A percentile compares a stretch with the other conserved stretches of the same genome.
These are phyloP conservation scores for Mortierella sp. DNA, from an alignment of 371 early-diverging fungal genomes.

Conservation along the genomic window DNA sequence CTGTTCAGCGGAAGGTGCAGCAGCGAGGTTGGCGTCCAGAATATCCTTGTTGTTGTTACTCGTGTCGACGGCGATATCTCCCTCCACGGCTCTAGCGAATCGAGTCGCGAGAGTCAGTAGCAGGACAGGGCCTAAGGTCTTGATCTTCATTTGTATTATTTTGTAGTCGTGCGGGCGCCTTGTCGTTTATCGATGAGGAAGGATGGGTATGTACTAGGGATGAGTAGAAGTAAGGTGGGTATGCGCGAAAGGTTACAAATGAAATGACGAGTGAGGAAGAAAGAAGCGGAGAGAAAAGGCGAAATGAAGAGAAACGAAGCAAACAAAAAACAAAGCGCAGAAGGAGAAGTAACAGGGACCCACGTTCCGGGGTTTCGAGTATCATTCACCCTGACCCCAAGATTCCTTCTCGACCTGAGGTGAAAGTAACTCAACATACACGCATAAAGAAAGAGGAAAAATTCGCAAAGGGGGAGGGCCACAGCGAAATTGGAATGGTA, in stretches of 20 bases:
- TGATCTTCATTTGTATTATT: constrained; percentile 7
- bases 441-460: neutral
- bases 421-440: neutral
- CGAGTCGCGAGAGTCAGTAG: constrained; percentile 6
- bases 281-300: neutral
- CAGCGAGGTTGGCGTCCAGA: neutral
- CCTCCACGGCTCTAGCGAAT: neutral
- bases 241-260: too few relatives aligned
- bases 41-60: neutral
- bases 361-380: neutral
- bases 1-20: neutral
- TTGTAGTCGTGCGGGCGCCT: too few relatives aligned
- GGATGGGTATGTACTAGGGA: neutral
- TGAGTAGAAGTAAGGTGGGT: neutral
- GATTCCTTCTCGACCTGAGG: neutral
- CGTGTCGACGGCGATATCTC: neutral
- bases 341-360: too few relatives aligned
- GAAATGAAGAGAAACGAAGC: too few relatives aligned
- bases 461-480: neutral
- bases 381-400: neutral
- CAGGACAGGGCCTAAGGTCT: constrained; percentile 17
- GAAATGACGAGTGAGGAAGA: neutral
- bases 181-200: neutral
- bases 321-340: too few relatives aligned
- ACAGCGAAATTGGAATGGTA: too few relatives aligned